These are phyloP conservation scores for Calonectria hongkongensis DNA, from an alignment of 2,329 filamentous ascomycete species.

Conservation along the genomic window DNA sequence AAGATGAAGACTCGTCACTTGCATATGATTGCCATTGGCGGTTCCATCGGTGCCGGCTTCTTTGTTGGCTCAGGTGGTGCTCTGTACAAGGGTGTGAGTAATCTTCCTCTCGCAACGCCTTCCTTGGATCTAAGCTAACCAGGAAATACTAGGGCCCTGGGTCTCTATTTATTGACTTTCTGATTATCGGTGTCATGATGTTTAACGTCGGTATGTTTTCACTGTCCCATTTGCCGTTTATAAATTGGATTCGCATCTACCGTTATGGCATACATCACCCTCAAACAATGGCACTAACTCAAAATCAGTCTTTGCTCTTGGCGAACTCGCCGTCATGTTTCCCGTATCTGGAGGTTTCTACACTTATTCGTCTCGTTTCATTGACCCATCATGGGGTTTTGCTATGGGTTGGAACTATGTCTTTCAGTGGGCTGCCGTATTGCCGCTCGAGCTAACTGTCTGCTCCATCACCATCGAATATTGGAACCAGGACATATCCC, in stretches of 20 bases:
- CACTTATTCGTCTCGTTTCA: conserved; percentile 77
- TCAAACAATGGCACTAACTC: conserved; percentile 34
- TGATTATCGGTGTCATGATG: conserved; percentile 76
- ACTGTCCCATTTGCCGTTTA: neutral
- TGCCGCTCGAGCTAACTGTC: conserved; percentile 71
- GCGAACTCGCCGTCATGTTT: conserved; percentile 77
- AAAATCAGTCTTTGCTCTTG: conserved; percentile 71
- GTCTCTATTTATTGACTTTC: conserved; percentile 69
- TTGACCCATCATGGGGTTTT: conserved; percentile 77
- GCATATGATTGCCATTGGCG: conserved; percentile 78
- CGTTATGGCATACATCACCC: neutral
- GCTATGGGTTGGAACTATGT: conserved; percentile 69
- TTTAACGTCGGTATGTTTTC: conserved; percentile 68
- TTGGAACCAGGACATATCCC: conserved; percentile 68
- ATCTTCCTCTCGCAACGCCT: neutral
- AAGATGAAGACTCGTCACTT: conserved; percentile 75
- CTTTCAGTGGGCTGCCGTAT: conserved; percentile 70
- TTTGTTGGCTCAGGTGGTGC: conserved; percentile 77
- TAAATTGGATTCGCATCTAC: neutral
- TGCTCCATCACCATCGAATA: conserved; percentile 71
- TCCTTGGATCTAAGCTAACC: conserved; percentile 31
- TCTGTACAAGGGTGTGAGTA: conserved; percentile 66
- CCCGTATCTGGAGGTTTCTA: conserved; percentile 79
- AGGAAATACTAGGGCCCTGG: conserved; percentile 59
- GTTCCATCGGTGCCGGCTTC: conserved; percentile 78